These are phyloP conservation scores for Talaromyces albobiverticillius DNA, from an alignment of 2,329 filamentous ascomycete genomes.

Conservation along the genomic window DNA sequence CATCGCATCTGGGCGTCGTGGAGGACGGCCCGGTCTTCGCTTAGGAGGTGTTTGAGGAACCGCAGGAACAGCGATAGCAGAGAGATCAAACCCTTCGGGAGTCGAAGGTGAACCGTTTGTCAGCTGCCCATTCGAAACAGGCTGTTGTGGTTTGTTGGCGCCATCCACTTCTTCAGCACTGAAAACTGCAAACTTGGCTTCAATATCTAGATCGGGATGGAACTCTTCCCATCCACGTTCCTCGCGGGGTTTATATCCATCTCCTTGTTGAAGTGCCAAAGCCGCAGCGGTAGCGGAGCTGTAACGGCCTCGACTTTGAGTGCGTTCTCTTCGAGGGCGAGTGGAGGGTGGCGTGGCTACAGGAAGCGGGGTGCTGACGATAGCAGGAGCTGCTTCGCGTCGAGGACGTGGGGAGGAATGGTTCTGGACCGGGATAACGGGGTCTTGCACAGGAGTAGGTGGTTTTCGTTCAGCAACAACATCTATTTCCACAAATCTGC, in stretches of 20 bases:
- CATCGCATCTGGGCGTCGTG: slow-evolving; percentile 61
- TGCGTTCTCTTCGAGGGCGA: slow-evolving; percentile 42
- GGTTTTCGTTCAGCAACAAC: slow-evolving; percentile 53
- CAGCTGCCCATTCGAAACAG: slow-evolving; percentile 22
- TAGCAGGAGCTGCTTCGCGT: slow-evolving; percentile 47
- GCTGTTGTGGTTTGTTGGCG: slow-evolving; percentile 32
- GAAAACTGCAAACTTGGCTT: slow-evolving; percentile 73
- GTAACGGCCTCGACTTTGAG: slow-evolving; percentile 62
- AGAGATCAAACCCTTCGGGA: slow-evolving; percentile 33
- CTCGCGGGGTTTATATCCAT: slow-evolving; percentile 95
- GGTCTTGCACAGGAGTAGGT: slow-evolving; percentile 22
- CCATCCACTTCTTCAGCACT: slow-evolving; percentile 84
- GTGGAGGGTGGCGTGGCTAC: slow-evolving; percentile 38
- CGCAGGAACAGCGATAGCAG: slow-evolving; percentile 43
- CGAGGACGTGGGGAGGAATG: slow-evolving; percentile 50
- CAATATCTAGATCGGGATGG: slow-evolving; percentile 90
- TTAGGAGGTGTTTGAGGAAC: slow-evolving; percentile 47
- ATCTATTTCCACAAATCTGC: slow-evolving; percentile 75
- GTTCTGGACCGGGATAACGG: slow-evolving; percentile 42
- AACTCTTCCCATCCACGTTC: slow-evolving; percentile 98
- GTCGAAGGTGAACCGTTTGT: slow-evolving; percentile 26
- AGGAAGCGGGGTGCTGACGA: slow-evolving; percentile 19
- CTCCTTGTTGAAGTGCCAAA: slow-evolving; percentile 83
- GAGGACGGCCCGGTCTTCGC: slow-evolving; percentile 62
- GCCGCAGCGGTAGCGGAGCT: slow-evolving; percentile 82